These are phyloP conservation scores for Rosa multiflora DNA, from an alignment of 306 rosid species.

Conservation along the genomic window DNA sequence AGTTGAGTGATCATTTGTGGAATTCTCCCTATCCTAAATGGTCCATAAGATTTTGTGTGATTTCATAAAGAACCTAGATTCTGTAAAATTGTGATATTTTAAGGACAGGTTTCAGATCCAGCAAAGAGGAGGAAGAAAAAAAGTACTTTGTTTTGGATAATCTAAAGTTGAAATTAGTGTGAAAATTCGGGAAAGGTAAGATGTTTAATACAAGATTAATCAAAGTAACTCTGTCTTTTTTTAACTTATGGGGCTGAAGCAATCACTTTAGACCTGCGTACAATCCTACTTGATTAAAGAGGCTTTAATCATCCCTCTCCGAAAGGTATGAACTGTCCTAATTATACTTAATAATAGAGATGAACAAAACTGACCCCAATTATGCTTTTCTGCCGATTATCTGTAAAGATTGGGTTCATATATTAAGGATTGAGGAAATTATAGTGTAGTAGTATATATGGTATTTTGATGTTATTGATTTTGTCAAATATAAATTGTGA, in stretches of 20 bases:
- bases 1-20: no score
- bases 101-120: background rate
- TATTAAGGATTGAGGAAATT: background rate
- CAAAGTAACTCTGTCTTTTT: conserved; percentile 29
- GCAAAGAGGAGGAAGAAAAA: background rate
- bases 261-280: conserved; percentile 59
- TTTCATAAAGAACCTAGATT: background rate
- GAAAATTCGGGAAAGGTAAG: conserved; percentile 38
- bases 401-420: background rate
- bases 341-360: conserved; percentile 18
- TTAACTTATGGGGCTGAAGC: conserved; percentile 30
- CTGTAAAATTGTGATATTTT: background rate
- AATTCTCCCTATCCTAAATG: background rate
- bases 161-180: background rate
- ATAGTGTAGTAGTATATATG: no score
- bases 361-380: background rate
- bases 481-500: no score
- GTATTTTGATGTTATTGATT: no score
- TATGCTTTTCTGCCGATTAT: background rate
- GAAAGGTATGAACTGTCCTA: conserved; percentile 28
- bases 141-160: conserved; percentile 33
- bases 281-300: conserved; percentile 33
- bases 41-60: background rate
- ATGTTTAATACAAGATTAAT: conserved; percentile 26
- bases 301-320: conserved; percentile 47